These are phyloP conservation scores for Eurotiales sp. DNA, from an alignment of 2,329 filamentous ascomycete genomes.

Conservation along the genomic window DNA sequence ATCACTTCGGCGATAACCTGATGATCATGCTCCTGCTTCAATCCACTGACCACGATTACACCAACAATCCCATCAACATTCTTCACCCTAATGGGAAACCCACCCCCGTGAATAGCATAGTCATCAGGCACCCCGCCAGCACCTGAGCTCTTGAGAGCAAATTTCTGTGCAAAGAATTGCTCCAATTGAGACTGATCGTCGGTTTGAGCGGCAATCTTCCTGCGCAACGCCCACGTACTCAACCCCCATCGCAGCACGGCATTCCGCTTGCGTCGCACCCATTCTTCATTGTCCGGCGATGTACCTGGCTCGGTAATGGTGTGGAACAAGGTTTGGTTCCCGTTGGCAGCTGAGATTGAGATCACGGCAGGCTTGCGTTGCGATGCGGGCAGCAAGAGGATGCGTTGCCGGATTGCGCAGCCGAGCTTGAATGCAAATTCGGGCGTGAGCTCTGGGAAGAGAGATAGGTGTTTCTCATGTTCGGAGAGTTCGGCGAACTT, in stretches of 20 bases:
- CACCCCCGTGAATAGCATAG: slow-evolving; percentile 77
- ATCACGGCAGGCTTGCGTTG: slow-evolving; percentile 39
- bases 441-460: slow-evolving; percentile 37
- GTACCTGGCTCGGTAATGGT: slow-evolving; percentile 63
- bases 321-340: slow-evolving; percentile 64
- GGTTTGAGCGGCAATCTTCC: slow-evolving; percentile 51
- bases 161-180: slow-evolving; percentile 61
- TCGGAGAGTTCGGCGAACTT: slow-evolving; percentile 30
- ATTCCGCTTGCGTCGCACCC: slow-evolving; percentile 67
- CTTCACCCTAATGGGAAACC: slow-evolving; percentile 65
- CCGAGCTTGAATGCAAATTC: slow-evolving; percentile 38
- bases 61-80: slow-evolving; percentile 74
- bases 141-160: slow-evolving; percentile 54
- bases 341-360: slow-evolving; percentile 33
- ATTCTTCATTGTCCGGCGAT: slow-evolving; percentile 66
- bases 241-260: slow-evolving; percentile 68
- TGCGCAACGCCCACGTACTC: slow-evolving; percentile 67
- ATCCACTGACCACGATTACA: slow-evolving; percentile 69
- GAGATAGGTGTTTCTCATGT: no score
- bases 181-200: slow-evolving; percentile 48
- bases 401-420: slow-evolving; percentile 33
- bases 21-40: slow-evolving; percentile 76
- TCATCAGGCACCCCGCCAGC: slow-evolving; percentile 46
- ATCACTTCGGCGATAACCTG: slow-evolving; percentile 69
- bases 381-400: slow-evolving; percentile 29